Base-by-base conservation (phyloP, 768 basidiomycete species). In the Tremella yokohamensis region DNA sequence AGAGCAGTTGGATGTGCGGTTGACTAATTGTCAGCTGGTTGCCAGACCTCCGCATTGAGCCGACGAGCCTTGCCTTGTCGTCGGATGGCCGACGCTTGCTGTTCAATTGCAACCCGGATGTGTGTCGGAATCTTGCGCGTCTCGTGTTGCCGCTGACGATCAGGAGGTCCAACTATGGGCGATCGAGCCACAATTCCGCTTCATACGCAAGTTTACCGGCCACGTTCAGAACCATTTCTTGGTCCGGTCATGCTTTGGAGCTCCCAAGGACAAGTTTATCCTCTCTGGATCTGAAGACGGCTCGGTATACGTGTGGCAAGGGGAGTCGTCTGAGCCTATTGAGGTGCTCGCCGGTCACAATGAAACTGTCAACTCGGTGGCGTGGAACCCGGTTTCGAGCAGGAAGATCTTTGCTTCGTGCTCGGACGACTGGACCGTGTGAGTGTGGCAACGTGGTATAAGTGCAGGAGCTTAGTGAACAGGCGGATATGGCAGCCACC, bases 261-360 rank as follows among this genome's bases (percentile, higher is more conserved):
- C 94, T 25, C 79, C 86, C 52, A 85, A 88, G 68, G 87, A 86
- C 52, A 89, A 87, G 71, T 92, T 93, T 72, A 83, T 99, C 52
- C 83, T 90, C 60, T 91, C 89, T 69, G 96, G 94, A 19, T 94
- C 91, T 70, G 94, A 97, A 85, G 96, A 99, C 77, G 84, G 87
- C 44, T 88, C 88, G 62, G 87, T 98, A 45, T 96, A 97, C 78
- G 84, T 97, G 37, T 99, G 94, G 93, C 89, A 97, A 74, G 84
- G 88, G 47, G 87, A 90, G 66, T 87, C 87, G 9, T 88, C 87
- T 1, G 79, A 82, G 2, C 81, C 93, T 44, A 81, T 98, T n/a
- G 90, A 96, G 75, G 82, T 85, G n/a, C 82, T 99, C 2, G 75
- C 83, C 2, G 96, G 96, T 0, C 94, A 98, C 68, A 85, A 84